Evolutionary conservation across 331 rosid species (phyloP).

Genomic region (Stylosanthes scabra): DNA sequence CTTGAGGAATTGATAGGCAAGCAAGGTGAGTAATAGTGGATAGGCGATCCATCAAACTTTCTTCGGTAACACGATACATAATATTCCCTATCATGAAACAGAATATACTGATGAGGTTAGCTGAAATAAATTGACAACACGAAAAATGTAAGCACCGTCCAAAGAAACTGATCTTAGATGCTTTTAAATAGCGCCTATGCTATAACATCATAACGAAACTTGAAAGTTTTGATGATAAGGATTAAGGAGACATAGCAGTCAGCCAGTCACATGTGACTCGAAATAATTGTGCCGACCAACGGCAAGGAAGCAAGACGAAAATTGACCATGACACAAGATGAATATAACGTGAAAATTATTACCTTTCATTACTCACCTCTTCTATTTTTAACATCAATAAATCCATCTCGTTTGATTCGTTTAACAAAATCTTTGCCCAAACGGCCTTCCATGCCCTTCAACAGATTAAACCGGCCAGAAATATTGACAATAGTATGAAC

Average conservation of each 20-base stretch:
- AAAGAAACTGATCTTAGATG: slow-evolving; percentile 6
- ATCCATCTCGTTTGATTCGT: slow-evolving; percentile 80
- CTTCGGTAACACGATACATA: slow-evolving; percentile 75
- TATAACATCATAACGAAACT: slow-evolving; percentile 20
- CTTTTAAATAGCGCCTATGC: neutral
- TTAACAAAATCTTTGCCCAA: slow-evolving; percentile 74
- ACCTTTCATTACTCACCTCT: slow-evolving; percentile 62
- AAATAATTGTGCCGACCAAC: neutral
- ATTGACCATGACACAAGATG: slow-evolving; percentile 19
- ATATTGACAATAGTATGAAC: slow-evolving; percentile 69
- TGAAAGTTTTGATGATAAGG: slow-evolving; percentile 13
- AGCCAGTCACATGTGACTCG: slow-evolving; percentile 28
- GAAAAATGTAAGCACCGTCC: neutral
- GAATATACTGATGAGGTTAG: slow-evolving; percentile 1
- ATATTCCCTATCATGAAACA: slow-evolving; percentile 54
- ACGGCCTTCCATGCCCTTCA: slow-evolving; percentile 86
- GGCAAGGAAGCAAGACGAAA: neutral
- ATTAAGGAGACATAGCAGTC: neutral
- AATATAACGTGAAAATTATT: neutral
- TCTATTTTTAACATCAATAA: slow-evolving; percentile 73
- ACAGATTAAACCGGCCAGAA: slow-evolving; percentile 88
- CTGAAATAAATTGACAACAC: slow-evolving; percentile 7
- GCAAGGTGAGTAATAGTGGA: slow-evolving; percentile 65
- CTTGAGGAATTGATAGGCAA: slow-evolving; percentile 60
- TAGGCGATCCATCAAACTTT: slow-evolving; percentile 86